Conservation (phyloP, 2,329 filamentous ascomycete genomes). For the Colletotrichum tropicicola region DNA sequence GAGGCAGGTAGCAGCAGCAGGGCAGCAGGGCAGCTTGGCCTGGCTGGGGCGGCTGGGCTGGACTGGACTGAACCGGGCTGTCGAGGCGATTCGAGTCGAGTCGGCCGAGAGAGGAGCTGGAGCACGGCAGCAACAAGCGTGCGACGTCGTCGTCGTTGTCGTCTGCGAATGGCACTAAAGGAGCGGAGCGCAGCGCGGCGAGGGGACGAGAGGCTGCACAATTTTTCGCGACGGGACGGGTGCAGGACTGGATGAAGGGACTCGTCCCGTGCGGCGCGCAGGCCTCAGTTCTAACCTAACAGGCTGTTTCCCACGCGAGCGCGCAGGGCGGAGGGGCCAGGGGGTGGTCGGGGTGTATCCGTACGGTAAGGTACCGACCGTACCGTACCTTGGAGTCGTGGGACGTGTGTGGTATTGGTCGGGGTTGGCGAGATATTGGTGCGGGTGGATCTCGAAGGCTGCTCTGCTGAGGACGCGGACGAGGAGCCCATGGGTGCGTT, state of each 20-base stretch:
- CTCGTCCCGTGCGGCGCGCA: slow-evolving; percentile 19
- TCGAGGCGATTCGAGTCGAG: too few species aligned
- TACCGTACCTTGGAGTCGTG: not conserved
- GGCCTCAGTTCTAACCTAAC: too few species aligned
- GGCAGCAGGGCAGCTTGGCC: too few species aligned
- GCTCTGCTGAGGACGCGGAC: not conserved
- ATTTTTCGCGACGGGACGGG: slow-evolving; percentile 10
- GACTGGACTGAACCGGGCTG: too few species aligned
- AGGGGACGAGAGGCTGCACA: not conserved
- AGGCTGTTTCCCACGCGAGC: slow-evolving; percentile 30
- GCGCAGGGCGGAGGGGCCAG: slow-evolving; percentile 26
- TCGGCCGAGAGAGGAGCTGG: not conserved
- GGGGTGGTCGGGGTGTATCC: slow-evolving; percentile 13
- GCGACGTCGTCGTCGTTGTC: too few species aligned
- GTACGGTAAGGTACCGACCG: too few species aligned
- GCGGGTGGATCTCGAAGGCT: slow-evolving; percentile 20
- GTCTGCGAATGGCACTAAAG: slow-evolving; percentile 4
- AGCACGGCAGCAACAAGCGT: too few species aligned
- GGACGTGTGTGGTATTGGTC: slow-evolving; percentile 7
- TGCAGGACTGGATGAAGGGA: slow-evolving; percentile 16
- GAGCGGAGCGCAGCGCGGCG: not conserved
- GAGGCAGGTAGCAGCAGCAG: too few species aligned
- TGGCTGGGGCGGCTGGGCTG: too few species aligned
- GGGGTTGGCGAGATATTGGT: slow-evolving; percentile 26
- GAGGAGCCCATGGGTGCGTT: slow-evolving; percentile 8